phyloP scores from a whole-genome alignment of 805 yeast species.

The Candida dendrica region DNA sequence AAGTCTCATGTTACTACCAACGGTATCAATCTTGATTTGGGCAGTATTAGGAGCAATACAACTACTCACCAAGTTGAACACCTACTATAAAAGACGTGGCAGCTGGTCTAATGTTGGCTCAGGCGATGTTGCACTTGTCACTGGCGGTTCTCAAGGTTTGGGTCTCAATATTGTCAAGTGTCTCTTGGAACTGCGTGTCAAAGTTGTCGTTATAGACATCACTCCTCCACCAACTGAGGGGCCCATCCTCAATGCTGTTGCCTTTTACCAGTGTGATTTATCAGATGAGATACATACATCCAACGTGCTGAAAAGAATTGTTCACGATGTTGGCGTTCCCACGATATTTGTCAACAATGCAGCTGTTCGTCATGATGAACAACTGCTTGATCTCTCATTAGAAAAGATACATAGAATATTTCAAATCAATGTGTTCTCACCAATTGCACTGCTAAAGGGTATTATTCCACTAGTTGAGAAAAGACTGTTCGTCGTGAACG shows the following conservation, averaged over 20 bases:
- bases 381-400: conserved; percentile 39
- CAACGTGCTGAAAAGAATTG: conserved; percentile 22
- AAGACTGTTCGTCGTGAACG: conserved; percentile 69
- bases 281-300: conserved; percentile 21
- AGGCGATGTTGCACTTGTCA: conserved; percentile 20
- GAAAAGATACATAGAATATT: conserved; percentile 51
- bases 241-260: conserved; percentile 24
- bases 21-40: too few species aligned
- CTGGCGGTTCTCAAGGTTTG: conserved; percentile 34
- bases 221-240: conserved; percentile 16
- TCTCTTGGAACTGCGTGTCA: conserved; percentile 11
- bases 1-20: too few species aligned
- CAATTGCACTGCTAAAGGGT: conserved; percentile 57
- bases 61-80: too few species aligned
- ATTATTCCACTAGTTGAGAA: conserved; percentile 53
- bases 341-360: conserved; percentile 79
- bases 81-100: conserved; percentile 14
- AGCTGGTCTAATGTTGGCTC: conserved; percentile 10
- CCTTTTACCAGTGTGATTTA: conserved; percentile 63
- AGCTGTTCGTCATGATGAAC: conserved; percentile 52
- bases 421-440: conserved; percentile 59
- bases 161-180: conserved; percentile 22
- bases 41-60: too few species aligned
- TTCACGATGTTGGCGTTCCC: conserved; percentile 40
- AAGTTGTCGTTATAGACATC: conserved; percentile 21